Evolutionary conservation across 495 filamentous ascomycete species (phyloP), one percentile per base, ranked within the genome.

Genomic region (Talaromyces liani): DNA sequence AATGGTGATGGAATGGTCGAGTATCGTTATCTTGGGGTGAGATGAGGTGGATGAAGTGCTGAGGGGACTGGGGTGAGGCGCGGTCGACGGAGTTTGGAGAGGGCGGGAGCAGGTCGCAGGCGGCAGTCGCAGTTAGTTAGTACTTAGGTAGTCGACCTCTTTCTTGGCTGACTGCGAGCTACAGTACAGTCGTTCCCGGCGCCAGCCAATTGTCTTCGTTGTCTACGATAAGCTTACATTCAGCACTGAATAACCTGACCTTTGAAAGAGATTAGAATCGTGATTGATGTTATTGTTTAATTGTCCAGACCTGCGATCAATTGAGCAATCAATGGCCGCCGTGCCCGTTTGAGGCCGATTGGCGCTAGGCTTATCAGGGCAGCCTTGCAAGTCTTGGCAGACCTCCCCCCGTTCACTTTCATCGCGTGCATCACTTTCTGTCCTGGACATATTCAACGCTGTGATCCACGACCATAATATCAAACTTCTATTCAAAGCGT

Each of bases 401-500:
- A 58, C 56, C 36, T 45, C 25, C 41, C n/a, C 47, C 63, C 62
- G 2, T 60, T 66, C 58, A 62, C 61, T 63, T 55, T 62, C 62
- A 27, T n/a, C 56, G 27, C 29, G 31, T 58, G 56, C 56, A 18
- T 58, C 56, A 6, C 45, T 16, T 58, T 20, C 6, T 45, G 51
- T 61, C 20, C 29, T 36, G n/a, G 8, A 7, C n/a, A 34, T 22
- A 31, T 31, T 36, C 56, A 36, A 18, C 56, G 31, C 14, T 36
- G 45, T 49, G 16, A 20, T 49, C 45, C 45, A 20, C 45, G 7
- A 49, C 63, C 65, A 62, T 12, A 45, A 60, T n/a, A 54, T 5
- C 47, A 39, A 58, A 62, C 58, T 41, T 66, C 34, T 45, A 18
- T 57, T 31, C 34, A 22, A 33, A 29, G 58, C 27, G 56, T 60